Conservation (phyloP, 1,139 yeast genomes). For the Pichia norvegensis region DNA sequence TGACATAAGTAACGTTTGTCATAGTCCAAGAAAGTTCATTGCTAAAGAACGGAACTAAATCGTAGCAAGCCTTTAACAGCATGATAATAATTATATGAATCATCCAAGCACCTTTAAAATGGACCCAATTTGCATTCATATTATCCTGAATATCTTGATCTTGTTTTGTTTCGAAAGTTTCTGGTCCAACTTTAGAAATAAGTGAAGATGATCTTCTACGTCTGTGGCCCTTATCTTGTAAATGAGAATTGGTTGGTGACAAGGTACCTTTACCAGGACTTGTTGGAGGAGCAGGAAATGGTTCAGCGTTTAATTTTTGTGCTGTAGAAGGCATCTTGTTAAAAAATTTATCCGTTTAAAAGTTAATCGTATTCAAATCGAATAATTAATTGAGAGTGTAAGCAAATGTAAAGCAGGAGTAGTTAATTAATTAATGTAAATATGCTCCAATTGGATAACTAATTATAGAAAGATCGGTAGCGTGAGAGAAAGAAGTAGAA, state of each 20-base stretch:
- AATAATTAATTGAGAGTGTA: not conserved
- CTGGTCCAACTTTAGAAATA: slow-evolving; percentile 88
- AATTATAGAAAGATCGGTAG: too few species aligned
- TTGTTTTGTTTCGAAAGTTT: slow-evolving; percentile 82
- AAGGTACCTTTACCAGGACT: slow-evolving; percentile 26
- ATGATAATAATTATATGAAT: slow-evolving; percentile 79
- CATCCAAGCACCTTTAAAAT: slow-evolving; percentile 92
- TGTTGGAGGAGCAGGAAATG: slow-evolving; percentile 24
- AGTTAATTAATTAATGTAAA: too few species aligned
- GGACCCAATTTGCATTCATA: slow-evolving; percentile 93
- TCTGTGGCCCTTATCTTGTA: slow-evolving; percentile 28
- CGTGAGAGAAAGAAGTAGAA: too few species aligned
- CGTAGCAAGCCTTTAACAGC: slow-evolving; percentile 66
- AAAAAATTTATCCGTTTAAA: not conserved
- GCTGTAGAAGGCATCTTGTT: slow-evolving; percentile 12
- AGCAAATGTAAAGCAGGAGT: not conserved
- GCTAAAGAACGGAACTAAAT: slow-evolving; percentile 66
- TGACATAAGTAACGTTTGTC: slow-evolving; percentile 81
- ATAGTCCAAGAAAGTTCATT: slow-evolving; percentile 90
- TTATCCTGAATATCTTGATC: slow-evolving; percentile 88
- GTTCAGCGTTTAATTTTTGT: slow-evolving; percentile 16
- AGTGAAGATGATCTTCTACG: slow-evolving; percentile 58
- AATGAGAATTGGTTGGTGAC: slow-evolving; percentile 15
- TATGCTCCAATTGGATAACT: too few species aligned
- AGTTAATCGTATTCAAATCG: too few species aligned